Base-by-base conservation (phyloP, 768 basidiomycete species). In the Cantharellus anzutake region DNA sequence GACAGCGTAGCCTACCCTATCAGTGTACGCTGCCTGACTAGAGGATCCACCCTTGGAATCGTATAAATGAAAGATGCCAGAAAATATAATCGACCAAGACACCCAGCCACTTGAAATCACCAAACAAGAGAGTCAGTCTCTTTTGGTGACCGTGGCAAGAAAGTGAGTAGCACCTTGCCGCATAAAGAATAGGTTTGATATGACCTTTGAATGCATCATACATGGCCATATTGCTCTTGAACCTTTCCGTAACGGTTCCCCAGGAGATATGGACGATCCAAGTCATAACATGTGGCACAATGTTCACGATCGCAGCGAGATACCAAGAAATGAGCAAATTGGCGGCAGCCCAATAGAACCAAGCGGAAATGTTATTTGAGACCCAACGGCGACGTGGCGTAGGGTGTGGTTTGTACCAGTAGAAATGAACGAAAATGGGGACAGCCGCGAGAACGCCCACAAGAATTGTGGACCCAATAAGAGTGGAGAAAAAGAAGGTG, bases 301-400 rank as follows among this genome's bases (percentile, higher is more conserved):
- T 69, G 67, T 87, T 83, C 64, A 86, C 72, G 61, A 83, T 70
- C 71, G 85, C 72, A 20, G 82, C 86, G 41, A 89, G 79, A 62
- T 75, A 82, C 86, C 86, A 89, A 2, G 85, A 86, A 57, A 86
- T 75, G 60, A 84, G 71, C 57, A 87, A 71, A 68, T 89, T 87
- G 42, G 82, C 77, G 3, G 85, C 86, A 4, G 78, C 80, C 84
- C 86, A 89, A 69, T 84, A 85, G 2, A 87, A 72, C 86, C 86
- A 89, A 2, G 83, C 82, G 67, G 83, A 73, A 51, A 83, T 68
- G 67, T 83, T 87, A 62, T 81, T 76, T 59, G 76, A 76, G 62
- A 86, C 75, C 62, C 76, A 83, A 38, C 72, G 74, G 14, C 83
- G 76, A 63, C 79, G 71, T 29, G 74, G 72, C 16, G 76, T 77